Evolutionary conservation across 75 land plant species (phyloP), one percentile per base, ranked within the genome.

Genomic region (Isoetes taiwanensis): DNA sequence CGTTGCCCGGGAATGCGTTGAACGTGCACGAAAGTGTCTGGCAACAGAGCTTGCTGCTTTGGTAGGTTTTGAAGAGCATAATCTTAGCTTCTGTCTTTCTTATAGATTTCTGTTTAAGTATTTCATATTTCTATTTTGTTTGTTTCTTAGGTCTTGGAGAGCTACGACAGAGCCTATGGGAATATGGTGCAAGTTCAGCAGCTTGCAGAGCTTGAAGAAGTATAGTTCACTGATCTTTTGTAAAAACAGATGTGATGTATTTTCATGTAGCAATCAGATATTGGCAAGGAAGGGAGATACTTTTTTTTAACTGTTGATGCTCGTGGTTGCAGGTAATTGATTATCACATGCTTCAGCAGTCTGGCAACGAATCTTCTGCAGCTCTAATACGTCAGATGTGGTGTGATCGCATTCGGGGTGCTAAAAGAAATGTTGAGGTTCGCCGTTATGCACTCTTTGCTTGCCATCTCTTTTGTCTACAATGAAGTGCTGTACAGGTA

Each of bases 161-260:
- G 99, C 54, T 94, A 94, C 74, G 99, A 94, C 33, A 85, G 99
- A 59, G 96, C 99, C 12, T 94, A 94, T 56, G 89, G 65, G 64
- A 94, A 90, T 29, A 94, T 94, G 99, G 99, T 94, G 33, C 90
- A 96, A 34, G 91, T 85, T 53, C 99, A 94, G 62, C 99, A 94
- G 61, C 73, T 94, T 1, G 70, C 99, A 32, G 99, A 94, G 64
- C 58, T 94, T 19, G 99, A 94, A 70, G 99, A 94, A 86, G 97
- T 90, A 10, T 56, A 43, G 50, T 6, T 24, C n/a, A 43, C 4
- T 16, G 17, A 43, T 43, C 23, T 43, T 43, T 17, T 23, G 43
- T 33, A 23, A 57, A 4, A 8, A 5, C 5, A 6, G 30, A 24
- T 14, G 5, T 14, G 11, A 34, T 35, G 12, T 35, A 6, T 4